Evolutionary conservation across 2,329 filamentous ascomycete species (phyloP), one percentile per base, ranked within the genome.

Genomic region (Cladosporium oxysporum): DNA sequence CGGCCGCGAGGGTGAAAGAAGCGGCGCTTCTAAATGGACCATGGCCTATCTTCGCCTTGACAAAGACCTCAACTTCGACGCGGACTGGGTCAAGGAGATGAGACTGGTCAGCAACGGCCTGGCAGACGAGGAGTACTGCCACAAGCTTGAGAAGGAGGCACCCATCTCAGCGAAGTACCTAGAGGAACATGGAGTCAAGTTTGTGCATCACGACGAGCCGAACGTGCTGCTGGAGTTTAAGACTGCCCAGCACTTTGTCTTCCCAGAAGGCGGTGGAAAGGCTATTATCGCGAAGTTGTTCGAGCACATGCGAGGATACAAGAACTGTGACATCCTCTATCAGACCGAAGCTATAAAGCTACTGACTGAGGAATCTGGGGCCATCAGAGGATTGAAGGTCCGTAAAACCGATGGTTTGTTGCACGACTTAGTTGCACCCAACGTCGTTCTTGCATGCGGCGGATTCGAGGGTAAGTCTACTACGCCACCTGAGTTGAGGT

Each of bases 211-310:
- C 57, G 76, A 79, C 65, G 77, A 79, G 66, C 72, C 77, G 35
- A 78, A 80, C 65, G 78, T 80, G 5, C 64, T 80, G 26, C 71
- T 80, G 49, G 79, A 79, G 65, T 79, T 79, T 67, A 76, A 80
- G 65, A 79, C 78, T 16, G 73, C 72, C 41, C 78, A 80, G 66
- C 77, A 79, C 65, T 79, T 80, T 60, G 77, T 79, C 12, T 77
- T 78, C 67, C 76, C 78, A 0, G 77, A 79, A 55, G 78, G 78
- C 14, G 79, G 78, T 28, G 77, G 78, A 5, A 73, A 77, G 50
- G 76, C 77, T 5, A 78, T 80, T 58, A 77, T 80, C 65, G 71
- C 74, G 18, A 76, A 74, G 47, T 69, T 79, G 26, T 77, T 80
- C 66, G 74, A 77, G 53, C 74, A 78, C 62, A 78, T 80, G 49